phyloP scores from a whole-genome alignment of 257 asterid genomes.

The Capsicum pubescens region DNA sequence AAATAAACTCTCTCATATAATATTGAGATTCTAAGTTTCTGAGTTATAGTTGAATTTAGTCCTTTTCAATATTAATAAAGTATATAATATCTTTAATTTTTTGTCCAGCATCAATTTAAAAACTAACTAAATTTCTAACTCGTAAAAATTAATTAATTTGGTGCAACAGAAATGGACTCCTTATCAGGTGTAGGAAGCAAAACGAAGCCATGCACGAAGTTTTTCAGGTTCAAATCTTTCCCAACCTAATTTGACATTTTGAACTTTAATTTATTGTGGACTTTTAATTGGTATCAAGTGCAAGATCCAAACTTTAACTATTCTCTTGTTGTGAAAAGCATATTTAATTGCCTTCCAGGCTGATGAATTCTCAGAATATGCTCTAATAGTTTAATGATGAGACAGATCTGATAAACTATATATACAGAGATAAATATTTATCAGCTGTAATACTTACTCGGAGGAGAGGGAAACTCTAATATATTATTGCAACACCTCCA shows the following conservation, averaged over 20 bases:
- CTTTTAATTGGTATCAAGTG: constrained; percentile 36
- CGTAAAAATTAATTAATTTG: constrained; percentile 72
- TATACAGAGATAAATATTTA: not conserved
- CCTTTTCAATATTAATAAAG: constrained; percentile 19
- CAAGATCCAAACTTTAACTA: constrained; percentile 28
- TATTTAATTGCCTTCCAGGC: not conserved
- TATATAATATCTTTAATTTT: constrained; percentile 21
- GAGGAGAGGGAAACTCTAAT: not conserved
- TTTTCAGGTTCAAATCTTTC: constrained; percentile 97
- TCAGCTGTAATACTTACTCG: not conserved
- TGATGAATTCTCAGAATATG: not conserved
- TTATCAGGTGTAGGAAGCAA: constrained; percentile 97
- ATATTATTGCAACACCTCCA: not conserved
- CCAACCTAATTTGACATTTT: constrained; percentile 47
- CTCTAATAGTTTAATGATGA: not conserved
- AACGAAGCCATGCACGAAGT: constrained; percentile 99
- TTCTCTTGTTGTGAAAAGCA: constrained; percentile 33
- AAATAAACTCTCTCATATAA: not conserved
- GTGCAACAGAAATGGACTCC: constrained; percentile 92
- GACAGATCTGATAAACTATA: not conserved
- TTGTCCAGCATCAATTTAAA: constrained; percentile 37
- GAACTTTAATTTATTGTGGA: not conserved
- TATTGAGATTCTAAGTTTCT: not conserved
- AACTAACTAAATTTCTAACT: constrained; percentile 49
- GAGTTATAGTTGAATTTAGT: not conserved